phyloP scores from a whole-genome alignment of 345 rosid genomes.

The Erysimum cheiranthoides region DNA sequence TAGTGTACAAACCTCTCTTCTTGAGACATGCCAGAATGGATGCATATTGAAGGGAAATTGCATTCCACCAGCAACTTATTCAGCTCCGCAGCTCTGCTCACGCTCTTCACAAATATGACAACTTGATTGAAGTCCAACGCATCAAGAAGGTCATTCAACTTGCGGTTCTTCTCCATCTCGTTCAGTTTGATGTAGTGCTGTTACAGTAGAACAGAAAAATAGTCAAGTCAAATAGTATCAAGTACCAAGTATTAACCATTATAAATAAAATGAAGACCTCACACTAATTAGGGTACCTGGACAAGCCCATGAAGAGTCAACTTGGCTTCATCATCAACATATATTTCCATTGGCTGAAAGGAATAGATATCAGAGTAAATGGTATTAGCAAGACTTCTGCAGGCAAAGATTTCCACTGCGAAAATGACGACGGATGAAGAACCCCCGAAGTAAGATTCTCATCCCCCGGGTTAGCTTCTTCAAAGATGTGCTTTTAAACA shows the following conservation, averaged over 20 bases:
- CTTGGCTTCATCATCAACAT: slow-evolving; percentile 98
- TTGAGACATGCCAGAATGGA: slow-evolving; percentile 99
- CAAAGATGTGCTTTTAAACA: slow-evolving; percentile 36
- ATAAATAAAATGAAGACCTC: not conserved
- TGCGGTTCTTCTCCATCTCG: slow-evolving; percentile 96
- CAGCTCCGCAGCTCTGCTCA: slow-evolving; percentile 91
- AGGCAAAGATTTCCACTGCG: slow-evolving; percentile 71
- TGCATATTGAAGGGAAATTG: slow-evolving; percentile 97
- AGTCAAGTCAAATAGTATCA: not conserved
- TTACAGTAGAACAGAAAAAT: not conserved
- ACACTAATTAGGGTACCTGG: slow-evolving; percentile 60
- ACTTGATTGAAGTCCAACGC: slow-evolving; percentile 99
- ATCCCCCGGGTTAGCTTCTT: slow-evolving; percentile 57
- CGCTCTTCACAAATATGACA: slow-evolving; percentile 97
- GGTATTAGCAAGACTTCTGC: slow-evolving; percentile 70
- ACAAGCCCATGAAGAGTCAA: slow-evolving; percentile 99
- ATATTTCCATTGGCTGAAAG: slow-evolving; percentile 99
- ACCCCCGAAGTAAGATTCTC: slow-evolving; percentile 58
- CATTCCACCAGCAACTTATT: slow-evolving; percentile 95
- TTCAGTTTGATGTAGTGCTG: slow-evolving; percentile 98
- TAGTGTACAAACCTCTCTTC: slow-evolving; percentile 77
- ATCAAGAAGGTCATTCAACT: slow-evolving; percentile 95
- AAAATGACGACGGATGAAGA: slow-evolving; percentile 62
- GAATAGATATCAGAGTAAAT: slow-evolving; percentile 78
- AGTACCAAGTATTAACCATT: not conserved